Evolutionary conservation across 345 rosid genomes (phyloP), one percentile per base, ranked within the genome.

Genomic region (Arabis hirsuta): DNA sequence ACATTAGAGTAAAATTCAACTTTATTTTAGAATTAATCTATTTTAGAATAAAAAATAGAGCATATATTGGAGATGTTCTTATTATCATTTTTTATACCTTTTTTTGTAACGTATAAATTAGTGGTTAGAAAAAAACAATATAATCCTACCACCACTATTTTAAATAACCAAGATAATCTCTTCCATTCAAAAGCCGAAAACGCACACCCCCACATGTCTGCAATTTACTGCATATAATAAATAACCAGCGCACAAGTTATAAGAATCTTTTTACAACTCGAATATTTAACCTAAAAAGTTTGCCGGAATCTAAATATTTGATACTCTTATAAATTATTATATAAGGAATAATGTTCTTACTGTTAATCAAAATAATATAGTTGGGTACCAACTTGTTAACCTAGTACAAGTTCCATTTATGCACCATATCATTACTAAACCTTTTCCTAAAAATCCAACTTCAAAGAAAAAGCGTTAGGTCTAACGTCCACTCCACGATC

Each of bases 351-450:
- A 42, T 36, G 41, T 20, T 51, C 48, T 29, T 13, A 19, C 44
- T 42, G 54, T 27, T 42, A 4, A 11, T 22, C 44, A 62, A 9
- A 53, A 22, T 62, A 65, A n/a, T 26, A 63, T 6, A 64, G 56
- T n/a, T 72, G 12, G 38, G 7, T 13, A 45, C 50, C 71, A 73
- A 34, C 64, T 73, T 55, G 71, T 24, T 44, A 73, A 73, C 77
- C 77, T 65, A 73, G 77, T 65, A 73, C 72, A 65, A 47, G 52
- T 50, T 66, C 72, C 61, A 73, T 48, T 41, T 73, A 39, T 65
- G 72, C 50, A 47, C 57, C 66, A 27, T 53, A 63, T 66, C 67
- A 41, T 50, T 53, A 52, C 56, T 44, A 60, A 60, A 24, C 34
- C 38, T 68, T 67, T 67, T 52, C 5, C 56, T 51, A 42, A 54